Evolutionary conservation across 139 green algal species (phyloP), one percentile per base, ranked within the genome.

Genomic region (Gonium pectorale): DNA sequence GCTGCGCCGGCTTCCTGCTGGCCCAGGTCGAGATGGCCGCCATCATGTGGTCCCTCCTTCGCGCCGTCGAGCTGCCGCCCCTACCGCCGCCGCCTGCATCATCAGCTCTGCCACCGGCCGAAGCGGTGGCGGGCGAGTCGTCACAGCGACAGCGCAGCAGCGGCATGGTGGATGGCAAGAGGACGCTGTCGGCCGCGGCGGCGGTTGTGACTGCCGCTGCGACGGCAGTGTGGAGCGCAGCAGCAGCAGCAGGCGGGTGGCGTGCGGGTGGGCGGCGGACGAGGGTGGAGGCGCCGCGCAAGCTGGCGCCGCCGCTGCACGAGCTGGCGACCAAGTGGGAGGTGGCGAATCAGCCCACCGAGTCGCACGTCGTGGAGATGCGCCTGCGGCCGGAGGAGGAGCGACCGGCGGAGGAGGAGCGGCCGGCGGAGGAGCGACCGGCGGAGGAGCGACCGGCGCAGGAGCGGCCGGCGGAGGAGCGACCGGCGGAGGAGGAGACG

Each of bases 1-100:
- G 80, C 68, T 86, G 80, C 59, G 80, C 80, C 22, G 80, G 80
- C 29, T 38, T 44, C 21, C 52, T 80, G 22, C 68, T 86, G n/a
- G 80, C 63, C 15, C 40, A 62, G 80, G 29, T 72, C 0, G 80
- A 86, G 54, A 86, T 86, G 80, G 35, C 31, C 24, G 51, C 31
- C n/a, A 51, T 80, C 52, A 49, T 80, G 49, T 66, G 51, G 51
- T 49, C 24, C 33, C 46, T 80, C 49, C 41, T 59, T 31, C 51
- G 46, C 1, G 7, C 6, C n/a, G 33, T 67, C 33, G 49, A 67
- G 51, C 33, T 80, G n/a, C 71, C 71, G 46, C 49, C 70, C 41
- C 44, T 78, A 44, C 44, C 29, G 35, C n/a, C 5, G 11, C n/a
- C n/a, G n/a, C n/a, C n/a, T n/a, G n/a, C n/a, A n/a, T n/a, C n/a